Evolutionary conservation across 768 basidiomycete species (phyloP).

Genomic region (Lentinula raphanica): DNA sequence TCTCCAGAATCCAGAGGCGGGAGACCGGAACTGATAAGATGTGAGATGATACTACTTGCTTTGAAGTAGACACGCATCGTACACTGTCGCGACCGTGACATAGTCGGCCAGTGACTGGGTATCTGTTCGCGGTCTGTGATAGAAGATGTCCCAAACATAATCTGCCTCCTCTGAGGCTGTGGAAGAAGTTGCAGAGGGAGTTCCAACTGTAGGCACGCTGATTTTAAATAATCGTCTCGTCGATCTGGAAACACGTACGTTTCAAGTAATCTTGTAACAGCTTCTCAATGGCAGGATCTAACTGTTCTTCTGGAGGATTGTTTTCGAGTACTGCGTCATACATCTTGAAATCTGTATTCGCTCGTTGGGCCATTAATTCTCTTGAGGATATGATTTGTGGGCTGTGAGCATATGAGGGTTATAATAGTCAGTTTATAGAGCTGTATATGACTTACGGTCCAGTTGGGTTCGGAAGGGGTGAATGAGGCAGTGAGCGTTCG

Average conservation of each 20-base stretch:
- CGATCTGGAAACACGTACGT: conserved; percentile 31
- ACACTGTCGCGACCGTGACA: conserved; percentile 62
- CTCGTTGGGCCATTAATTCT: conserved; percentile 31
- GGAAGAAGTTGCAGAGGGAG: conserved; percentile 9
- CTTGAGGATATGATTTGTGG: conserved; percentile 53
- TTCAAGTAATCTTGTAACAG: conserved; percentile 72
- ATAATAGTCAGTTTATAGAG: not conserved
- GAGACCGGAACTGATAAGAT: conserved; percentile 49
- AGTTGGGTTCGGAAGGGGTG: conserved; percentile 17
- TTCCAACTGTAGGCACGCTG: conserved; percentile 4
- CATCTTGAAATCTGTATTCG: conserved; percentile 50
- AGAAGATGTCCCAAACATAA: conserved; percentile 84
- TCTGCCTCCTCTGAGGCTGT: conserved; percentile 34
- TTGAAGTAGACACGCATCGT: conserved; percentile 19
- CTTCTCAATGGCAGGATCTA: conserved; percentile 67
- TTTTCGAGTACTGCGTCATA: conserved; percentile 61
- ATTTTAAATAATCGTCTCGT: too few species aligned
- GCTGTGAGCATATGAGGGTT: conserved; percentile 25
- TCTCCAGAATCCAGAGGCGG: conserved; percentile 51
- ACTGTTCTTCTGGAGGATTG: conserved; percentile 18
- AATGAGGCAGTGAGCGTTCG: not conserved
- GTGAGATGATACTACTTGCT: not conserved
- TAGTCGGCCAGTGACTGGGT: conserved; percentile 46
- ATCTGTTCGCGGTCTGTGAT: conserved; percentile 57
- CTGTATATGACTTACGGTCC: conserved; percentile 33